Evolutionary conservation across 352 stramenopile genomes (phyloP).

Genomic region (Phytopythium boreale): DNA sequence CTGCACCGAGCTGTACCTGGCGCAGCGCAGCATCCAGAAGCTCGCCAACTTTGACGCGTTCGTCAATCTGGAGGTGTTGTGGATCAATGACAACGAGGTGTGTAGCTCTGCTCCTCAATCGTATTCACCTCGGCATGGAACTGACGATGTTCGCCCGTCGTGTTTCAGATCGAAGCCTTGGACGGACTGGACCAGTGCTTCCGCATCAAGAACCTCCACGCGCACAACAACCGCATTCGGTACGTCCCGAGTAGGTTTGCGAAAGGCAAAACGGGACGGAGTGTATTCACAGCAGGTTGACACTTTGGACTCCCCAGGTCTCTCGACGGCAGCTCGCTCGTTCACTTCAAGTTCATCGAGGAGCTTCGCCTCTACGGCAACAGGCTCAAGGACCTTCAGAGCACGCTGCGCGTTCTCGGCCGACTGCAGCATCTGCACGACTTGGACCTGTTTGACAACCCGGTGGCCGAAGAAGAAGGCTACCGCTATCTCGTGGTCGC

Average conservation of each 20-base stretch:
- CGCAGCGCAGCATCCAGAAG: constrained; percentile 70
- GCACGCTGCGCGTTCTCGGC: constrained; percentile 41
- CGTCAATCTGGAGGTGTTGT: constrained; percentile 87
- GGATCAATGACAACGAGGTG: constrained; percentile 87
- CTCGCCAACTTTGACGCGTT: constrained; percentile 85
- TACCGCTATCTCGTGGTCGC: constrained; percentile 84
- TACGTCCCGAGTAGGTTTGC: constrained; percentile 16
- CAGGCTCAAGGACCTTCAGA: constrained; percentile 69
- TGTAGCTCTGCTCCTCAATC: neutral
- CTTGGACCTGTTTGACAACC: constrained; percentile 84
- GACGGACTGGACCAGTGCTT: constrained; percentile 78
- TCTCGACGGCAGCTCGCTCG: constrained; percentile 40
- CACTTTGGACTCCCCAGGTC: constrained; percentile 20
- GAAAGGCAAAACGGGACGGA: neutral
- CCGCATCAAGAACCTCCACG: constrained; percentile 87
- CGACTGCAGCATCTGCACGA: constrained; percentile 63
- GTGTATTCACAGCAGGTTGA: neutral
- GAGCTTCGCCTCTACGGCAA: constrained; percentile 81
- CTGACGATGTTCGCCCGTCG: neutral
- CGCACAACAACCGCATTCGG: constrained; percentile 83
- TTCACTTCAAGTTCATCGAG: constrained; percentile 77
- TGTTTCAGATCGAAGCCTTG: constrained; percentile 46
- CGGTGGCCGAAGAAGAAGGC: constrained; percentile 75
- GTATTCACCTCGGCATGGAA: neutral
- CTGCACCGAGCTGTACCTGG: constrained; percentile 86